phyloP scores from a whole-genome alignment of 78 protist species.

The Pigoraptor vietnamica region DNA sequence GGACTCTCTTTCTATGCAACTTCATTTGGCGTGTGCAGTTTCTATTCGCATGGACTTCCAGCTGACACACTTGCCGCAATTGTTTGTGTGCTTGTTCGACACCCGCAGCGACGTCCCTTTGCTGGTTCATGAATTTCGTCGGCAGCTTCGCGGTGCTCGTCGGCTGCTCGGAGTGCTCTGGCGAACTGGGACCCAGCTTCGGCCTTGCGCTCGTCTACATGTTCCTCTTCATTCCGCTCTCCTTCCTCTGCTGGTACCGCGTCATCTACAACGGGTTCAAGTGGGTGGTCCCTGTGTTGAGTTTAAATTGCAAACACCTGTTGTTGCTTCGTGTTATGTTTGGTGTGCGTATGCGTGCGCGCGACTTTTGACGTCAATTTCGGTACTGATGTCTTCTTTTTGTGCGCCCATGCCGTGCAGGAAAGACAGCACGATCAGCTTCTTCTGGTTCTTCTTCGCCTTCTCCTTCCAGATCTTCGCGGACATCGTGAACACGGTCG shows the following conservation, averaged over 20 bases:
- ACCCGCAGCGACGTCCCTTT: background rate
- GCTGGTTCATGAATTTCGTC: background rate
- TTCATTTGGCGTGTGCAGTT: too few species aligned
- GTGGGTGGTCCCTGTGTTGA: background rate
- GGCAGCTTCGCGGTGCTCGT: background rate
- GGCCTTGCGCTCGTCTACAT: background rate
- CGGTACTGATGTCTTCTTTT: too few species aligned
- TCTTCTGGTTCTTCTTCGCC: background rate
- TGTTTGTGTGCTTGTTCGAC: too few species aligned
- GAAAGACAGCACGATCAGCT: background rate
- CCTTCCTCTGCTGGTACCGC: constrained; percentile 8
- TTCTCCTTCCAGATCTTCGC: background rate
- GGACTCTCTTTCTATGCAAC: too few species aligned
- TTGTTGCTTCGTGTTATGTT: too few species aligned
- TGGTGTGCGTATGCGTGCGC: too few species aligned
- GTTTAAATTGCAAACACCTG: too few species aligned
- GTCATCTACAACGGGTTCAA: background rate
- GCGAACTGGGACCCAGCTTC: background rate
- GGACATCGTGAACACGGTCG: background rate
- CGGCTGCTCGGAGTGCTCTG: background rate
- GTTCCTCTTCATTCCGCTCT: background rate
- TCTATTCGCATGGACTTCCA: background rate
- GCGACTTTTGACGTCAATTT: too few species aligned
- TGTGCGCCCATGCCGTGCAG: too few species aligned
- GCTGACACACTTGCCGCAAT: too few species aligned